Base-by-base conservation (phyloP, 768 basidiomycete species). In the Wakefieldia striispora region DNA sequence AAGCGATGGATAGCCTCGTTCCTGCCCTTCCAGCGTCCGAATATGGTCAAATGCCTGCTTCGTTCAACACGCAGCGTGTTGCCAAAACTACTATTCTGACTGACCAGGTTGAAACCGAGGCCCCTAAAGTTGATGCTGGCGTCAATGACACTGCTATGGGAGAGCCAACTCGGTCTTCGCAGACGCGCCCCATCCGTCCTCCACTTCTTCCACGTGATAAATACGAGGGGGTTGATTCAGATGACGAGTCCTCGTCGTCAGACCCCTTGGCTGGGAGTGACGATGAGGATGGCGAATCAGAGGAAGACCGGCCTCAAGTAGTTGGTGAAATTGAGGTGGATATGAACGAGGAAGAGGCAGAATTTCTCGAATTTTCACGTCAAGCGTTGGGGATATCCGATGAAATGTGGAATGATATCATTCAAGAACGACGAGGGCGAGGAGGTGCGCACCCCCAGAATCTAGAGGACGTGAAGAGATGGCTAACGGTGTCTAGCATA, bases 151-250 rank as follows among this genome's bases (percentile, higher is more conserved):
- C 20, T 43, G 14, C 13, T 34, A 23, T 19, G 7, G 49, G 19
- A 23, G 36, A 42, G 16, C 38, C 47, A 12, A 42, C 39, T 44
- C 44, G 57, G 9, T 62, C 68, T 47, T 40, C 59, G 16, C 66
- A 53, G 35, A 56, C 54, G n/a, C 80, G 72, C 51, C 74, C 76
- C 3, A 76, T 89, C 41, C 78, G 94, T n/a, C 73, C 80, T 17
- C 92, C 94, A 1, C 80, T 95, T 48, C 75, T 98, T 35, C 74
- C 85, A 10, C 83, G 91, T 21, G 86, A 97, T 60, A 76, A 77
- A 58, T 98, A 86, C 61, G 97, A 99, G 41, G 97, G 97, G 2
- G 91, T 89, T 23, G 82, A 95, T 63, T 97, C 94, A 2, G 92
- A 94, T 58, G 91, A 94, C 55, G 91, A 92, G 58, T 84, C 82